Conservation (phyloP, 768 basidiomycete genomes). For the Termitomyces sp. region DNA sequence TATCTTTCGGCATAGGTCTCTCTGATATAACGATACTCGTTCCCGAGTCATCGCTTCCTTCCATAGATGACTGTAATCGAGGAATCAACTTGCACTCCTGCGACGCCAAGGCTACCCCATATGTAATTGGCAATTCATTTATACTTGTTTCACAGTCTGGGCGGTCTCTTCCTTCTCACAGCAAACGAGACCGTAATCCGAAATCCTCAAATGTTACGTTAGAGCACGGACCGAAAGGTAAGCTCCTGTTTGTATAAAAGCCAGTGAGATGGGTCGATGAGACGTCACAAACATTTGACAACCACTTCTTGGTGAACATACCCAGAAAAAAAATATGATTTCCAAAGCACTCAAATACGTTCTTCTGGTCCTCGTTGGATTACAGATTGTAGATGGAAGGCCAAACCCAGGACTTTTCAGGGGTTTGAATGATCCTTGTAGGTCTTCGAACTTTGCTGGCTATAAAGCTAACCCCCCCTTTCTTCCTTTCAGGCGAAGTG, state of each 20-base stretch:
- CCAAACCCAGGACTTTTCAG: neutral
- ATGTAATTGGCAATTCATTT: neutral
- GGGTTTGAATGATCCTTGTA: slow-evolving; percentile 3
- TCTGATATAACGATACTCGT: neutral
- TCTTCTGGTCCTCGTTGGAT: neutral
- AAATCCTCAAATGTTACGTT: neutral
- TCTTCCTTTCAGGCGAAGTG: neutral
- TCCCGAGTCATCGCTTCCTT: neutral
- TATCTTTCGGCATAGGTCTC: neutral
- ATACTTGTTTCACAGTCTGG: neutral
- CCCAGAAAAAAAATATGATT: neutral
- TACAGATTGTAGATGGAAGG: neutral
- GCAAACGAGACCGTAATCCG: neutral
- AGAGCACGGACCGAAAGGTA: neutral
- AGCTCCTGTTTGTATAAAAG: neutral
- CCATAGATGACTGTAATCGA: neutral
- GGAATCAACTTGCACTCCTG: neutral
- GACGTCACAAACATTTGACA: neutral
- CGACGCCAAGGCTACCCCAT: neutral
- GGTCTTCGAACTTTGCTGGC: neutral
- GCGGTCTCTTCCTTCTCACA: neutral
- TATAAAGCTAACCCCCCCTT: neutral
- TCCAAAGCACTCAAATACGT: neutral
- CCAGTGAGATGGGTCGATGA: neutral
- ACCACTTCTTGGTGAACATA: neutral